phyloP scores from a whole-genome alignment of 1,284 basidiomycete genomes.

The Cystobasidiaceae sp. region DNA sequence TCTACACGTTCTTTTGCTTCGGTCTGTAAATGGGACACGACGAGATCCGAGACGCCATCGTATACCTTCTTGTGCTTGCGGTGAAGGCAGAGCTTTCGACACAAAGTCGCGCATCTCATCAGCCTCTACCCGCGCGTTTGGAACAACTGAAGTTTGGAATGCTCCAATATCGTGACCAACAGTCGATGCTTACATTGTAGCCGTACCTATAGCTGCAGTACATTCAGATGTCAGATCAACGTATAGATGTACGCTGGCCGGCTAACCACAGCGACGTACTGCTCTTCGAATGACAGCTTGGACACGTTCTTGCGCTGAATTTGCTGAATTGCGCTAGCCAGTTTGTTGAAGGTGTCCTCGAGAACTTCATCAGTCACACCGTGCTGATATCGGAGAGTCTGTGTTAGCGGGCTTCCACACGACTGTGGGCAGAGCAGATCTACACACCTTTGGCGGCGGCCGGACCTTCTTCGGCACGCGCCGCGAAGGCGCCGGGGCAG shows the following conservation, averaged over 20 bases:
- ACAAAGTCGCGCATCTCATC: background rate
- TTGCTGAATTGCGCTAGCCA: constrained; percentile 80
- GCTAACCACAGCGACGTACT: constrained; percentile 52
- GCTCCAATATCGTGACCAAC: too few relatives aligned
- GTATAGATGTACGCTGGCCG: too few relatives aligned
- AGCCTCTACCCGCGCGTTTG: background rate
- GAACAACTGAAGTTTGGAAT: too few relatives aligned
- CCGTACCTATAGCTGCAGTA: constrained; percentile 58
- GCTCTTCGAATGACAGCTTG: constrained; percentile 92
- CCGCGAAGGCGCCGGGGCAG: constrained; percentile 6
- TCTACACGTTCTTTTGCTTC: constrained; percentile 73
- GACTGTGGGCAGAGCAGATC: background rate
- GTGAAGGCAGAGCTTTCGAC: constrained; percentile 57
- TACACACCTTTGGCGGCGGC: constrained; percentile 19
- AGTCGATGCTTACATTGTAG: constrained; percentile 73
- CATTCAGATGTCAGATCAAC: background rate
- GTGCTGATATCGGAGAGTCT: constrained; percentile 9
- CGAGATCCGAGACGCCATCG: constrained; percentile 72
- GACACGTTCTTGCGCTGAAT: constrained; percentile 93
- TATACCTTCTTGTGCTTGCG: constrained; percentile 84
- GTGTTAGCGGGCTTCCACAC: background rate
- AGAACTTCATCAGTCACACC: background rate
- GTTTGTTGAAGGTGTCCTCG: constrained; percentile 56
- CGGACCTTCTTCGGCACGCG: constrained; percentile 28
- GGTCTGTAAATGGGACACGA: constrained; percentile 74